Conservation (phyloP, 495 filamentous ascomycete genomes). For the Lasiosphaeria ovina region DNA sequence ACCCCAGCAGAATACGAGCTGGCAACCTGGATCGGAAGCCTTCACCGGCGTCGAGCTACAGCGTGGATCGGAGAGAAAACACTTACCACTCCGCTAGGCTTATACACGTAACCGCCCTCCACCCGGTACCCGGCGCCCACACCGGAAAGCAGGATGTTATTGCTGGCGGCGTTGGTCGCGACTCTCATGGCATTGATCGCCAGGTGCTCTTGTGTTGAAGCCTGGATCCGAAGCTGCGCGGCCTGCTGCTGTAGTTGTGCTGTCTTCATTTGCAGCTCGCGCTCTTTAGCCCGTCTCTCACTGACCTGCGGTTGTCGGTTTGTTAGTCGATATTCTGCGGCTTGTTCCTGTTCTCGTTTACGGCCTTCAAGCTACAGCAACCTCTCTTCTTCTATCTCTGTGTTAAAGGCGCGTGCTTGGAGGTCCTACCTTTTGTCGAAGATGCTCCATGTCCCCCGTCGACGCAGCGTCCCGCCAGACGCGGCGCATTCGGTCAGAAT, state of each 20-base stretch:
- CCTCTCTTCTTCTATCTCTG: no score
- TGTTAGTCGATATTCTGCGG: neutral
- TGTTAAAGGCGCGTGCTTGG: neutral
- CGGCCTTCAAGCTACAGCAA: neutral
- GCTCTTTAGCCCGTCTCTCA: slow-evolving; percentile 11
- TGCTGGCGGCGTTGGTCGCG: slow-evolving; percentile 4
- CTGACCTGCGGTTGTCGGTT: slow-evolving; percentile 1
- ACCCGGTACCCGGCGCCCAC: slow-evolving; percentile 11
- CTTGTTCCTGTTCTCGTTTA: neutral
- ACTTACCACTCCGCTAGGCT: slow-evolving; percentile 12
- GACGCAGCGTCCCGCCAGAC: slow-evolving; percentile 15
- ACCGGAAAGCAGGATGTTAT: slow-evolving; percentile 14
- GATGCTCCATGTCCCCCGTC: slow-evolving; percentile 12
- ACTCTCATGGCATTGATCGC: slow-evolving; percentile 7
- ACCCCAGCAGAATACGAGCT: neutral
- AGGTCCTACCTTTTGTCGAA: slow-evolving; percentile 9
- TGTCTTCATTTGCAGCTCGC: slow-evolving; percentile 12
- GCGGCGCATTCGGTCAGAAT: slow-evolving; percentile 14
- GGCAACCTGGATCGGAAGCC: no score
- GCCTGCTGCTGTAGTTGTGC: slow-evolving; percentile 10
- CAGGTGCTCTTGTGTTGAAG: slow-evolving; percentile 11
- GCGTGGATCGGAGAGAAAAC: neutral
- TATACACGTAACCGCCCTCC: slow-evolving; percentile 5
- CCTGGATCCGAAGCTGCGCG: slow-evolving; percentile 6
- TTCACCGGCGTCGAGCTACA: no score